phyloP scores from a whole-genome alignment of 139 green algal species.

The Chlorella sp. region DNA sequence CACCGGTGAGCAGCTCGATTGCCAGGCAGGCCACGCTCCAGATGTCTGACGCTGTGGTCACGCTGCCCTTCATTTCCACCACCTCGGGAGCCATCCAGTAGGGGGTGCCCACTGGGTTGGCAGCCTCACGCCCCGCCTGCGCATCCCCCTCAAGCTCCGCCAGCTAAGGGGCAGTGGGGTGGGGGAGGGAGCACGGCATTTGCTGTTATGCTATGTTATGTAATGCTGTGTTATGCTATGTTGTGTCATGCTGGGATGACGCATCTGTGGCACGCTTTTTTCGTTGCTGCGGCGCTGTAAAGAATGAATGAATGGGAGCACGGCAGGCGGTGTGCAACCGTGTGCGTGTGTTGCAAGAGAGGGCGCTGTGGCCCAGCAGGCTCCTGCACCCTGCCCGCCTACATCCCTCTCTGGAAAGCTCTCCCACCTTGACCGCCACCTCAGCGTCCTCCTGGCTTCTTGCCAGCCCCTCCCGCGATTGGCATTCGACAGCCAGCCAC shows the following conservation, averaged over 20 bases:
- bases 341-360: too few species aligned
- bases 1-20: constrained; percentile 95
- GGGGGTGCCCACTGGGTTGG: constrained; percentile 82
- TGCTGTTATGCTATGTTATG: too few species aligned
- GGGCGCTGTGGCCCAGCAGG: too few species aligned
- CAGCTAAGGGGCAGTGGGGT: not conserved
- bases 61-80: constrained; percentile 90
- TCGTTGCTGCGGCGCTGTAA: not conserved
- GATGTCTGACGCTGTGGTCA: constrained; percentile 90
- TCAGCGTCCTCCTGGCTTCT: too few species aligned
- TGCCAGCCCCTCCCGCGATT: too few species aligned
- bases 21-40: constrained; percentile 96
- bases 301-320: not conserved
- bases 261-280: too few species aligned
- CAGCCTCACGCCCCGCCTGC: constrained; percentile 46
- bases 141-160: constrained; percentile 60
- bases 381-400: too few species aligned
- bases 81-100: constrained; percentile 98
- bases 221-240: too few species aligned
- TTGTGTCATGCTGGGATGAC: too few species aligned
- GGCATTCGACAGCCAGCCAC: too few species aligned
- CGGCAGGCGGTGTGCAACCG: not conserved
- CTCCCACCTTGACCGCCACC: too few species aligned
- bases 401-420: too few species aligned
- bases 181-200: not conserved